Evolutionary conservation across 2,329 filamentous ascomycete genomes (phyloP), one percentile per base, ranked within the genome.

Genomic region (Stagonosporopsis rhizophila): DNA sequence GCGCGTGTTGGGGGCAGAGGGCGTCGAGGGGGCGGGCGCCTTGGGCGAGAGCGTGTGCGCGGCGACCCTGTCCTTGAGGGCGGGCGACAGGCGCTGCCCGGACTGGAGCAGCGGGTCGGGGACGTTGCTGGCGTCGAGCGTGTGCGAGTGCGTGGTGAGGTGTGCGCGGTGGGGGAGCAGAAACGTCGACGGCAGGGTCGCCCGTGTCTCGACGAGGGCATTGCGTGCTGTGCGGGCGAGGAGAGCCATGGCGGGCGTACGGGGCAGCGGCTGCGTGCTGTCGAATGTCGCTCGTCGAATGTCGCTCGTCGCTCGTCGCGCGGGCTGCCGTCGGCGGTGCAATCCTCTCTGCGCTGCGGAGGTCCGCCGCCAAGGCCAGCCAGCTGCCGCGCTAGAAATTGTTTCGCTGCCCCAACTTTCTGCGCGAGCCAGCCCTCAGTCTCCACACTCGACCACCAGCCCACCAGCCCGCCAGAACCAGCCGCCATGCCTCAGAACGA

Each of bases 401-500:
- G 45, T 55, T 44, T 41, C 28, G 37, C 20, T 35, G 32, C 41
- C 11, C 23, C 35, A 11, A 35, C 51, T 47, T 53, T 52, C 55
- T 50, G 38, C 32, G 38, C 32, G 39, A 40, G 48, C 50, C 35
- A n/a, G n/a, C n/a, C n/a, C n/a, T n/a, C 40, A 11, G 23, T 38
- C 53, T 56, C 54, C 58, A 45, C 49, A 20, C 37, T 20, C n/a
- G 25, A 45, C 9, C 44, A 45, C 35, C 48, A 15, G 25, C 40
- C 9, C 44, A 45, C 35, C 48, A 44, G 47, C 38, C 51, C 59
- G 54, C 1, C 28, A 44, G 3, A 39, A 48, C 28, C 32, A 53
- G 45, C 50, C 59, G 50, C 46, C 72, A 80, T 89, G 89, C 89
- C 89, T 84, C 89, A 94, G 82, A 92, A 92, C 79, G 89, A 90